Percentiles rank a stretch among this genome's conserved stretches.
phyloP scores from a whole-genome alignment of 1,284 basidiomycete species.

The Porogramme epimiltina region DNA sequence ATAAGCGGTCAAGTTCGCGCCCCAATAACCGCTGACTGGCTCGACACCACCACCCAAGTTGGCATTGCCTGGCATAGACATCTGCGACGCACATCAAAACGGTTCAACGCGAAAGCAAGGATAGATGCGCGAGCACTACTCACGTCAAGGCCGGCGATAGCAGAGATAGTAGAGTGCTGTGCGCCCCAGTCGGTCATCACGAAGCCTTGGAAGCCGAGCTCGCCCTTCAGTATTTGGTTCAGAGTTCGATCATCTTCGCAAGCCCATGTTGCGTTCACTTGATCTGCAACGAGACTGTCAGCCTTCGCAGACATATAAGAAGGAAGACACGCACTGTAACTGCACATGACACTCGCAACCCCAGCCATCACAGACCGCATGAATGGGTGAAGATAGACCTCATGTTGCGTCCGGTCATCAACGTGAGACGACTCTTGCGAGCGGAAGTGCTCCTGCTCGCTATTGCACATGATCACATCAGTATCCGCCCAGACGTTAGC shows the following conservation, averaged over 20 bases:
- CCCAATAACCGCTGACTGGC: too few relatives aligned
- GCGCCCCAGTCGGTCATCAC: slow-evolving; percentile 75
- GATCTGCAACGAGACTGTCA: slow-evolving; percentile 47
- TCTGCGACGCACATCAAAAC: slow-evolving; percentile 32
- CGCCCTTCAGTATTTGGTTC: slow-evolving; percentile 81
- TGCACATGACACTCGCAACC: slow-evolving; percentile 80
- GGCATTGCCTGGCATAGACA: slow-evolving; percentile 81
- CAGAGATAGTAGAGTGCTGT: slow-evolving; percentile 56
- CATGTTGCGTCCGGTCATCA: too few relatives aligned
- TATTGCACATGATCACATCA: slow-evolving; percentile 23
- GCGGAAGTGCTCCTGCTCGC: slow-evolving; percentile 69
- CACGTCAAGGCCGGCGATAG: slow-evolving; percentile 69
- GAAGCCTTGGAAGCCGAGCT: slow-evolving; percentile 81
- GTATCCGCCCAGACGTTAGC: not conserved
- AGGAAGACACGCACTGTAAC: slow-evolving; percentile 45
- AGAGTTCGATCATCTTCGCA: too few relatives aligned
- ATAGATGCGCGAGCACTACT: slow-evolving; percentile 42
- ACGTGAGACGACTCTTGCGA: slow-evolving; percentile 62
- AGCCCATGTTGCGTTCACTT: slow-evolving; percentile 78
- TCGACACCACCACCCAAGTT: too few relatives aligned
- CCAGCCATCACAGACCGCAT: slow-evolving; percentile 74
- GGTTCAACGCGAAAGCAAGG: not conserved
- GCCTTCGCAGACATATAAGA: too few relatives aligned
- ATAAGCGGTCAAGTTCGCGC: slow-evolving; percentile 63
- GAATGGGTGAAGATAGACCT: slow-evolving; percentile 74